A percentile compares a stretch with the other conserved stretches of the same genome.
phyloP scores from a whole-genome alignment of 2,329 filamentous ascomycete genomes.

The Fusarium sp. region DNA sequence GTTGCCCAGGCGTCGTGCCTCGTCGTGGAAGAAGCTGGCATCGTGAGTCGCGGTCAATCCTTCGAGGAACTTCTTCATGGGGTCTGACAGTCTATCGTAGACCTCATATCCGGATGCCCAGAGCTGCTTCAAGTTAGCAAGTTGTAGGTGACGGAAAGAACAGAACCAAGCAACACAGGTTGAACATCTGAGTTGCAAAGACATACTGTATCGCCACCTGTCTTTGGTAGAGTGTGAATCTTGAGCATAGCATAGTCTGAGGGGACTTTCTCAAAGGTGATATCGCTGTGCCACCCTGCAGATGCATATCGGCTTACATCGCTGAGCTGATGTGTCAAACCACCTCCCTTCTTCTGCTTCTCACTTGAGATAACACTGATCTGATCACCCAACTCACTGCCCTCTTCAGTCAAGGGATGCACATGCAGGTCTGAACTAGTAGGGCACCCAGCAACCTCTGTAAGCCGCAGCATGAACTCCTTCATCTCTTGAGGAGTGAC shows the following conservation, averaged over 20 bases:
- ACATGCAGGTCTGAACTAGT: slow-evolving; percentile 61
- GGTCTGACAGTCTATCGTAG: slow-evolving; percentile 62
- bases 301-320: slow-evolving; percentile 59
- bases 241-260: slow-evolving; percentile 70
- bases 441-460: slow-evolving; percentile 50
- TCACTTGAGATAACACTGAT: slow-evolving; percentile 65
- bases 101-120: slow-evolving; percentile 71
- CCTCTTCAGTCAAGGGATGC: slow-evolving; percentile 63
- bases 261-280: slow-evolving; percentile 67
- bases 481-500: slow-evolving; percentile 50
- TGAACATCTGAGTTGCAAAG: neutral
- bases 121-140: slow-evolving; percentile 56
- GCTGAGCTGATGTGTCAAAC: slow-evolving; percentile 60
- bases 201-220: slow-evolving; percentile 63
- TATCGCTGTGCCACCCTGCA: slow-evolving; percentile 61
- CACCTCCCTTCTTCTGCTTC: slow-evolving; percentile 63
- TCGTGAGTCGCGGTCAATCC: slow-evolving; percentile 58
- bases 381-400: slow-evolving; percentile 62
- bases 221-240: slow-evolving; percentile 63
- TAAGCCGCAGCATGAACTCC: slow-evolving; percentile 49
- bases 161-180: neutral
- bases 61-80: slow-evolving; percentile 58
- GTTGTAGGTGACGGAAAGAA: neutral
- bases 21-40: slow-evolving; percentile 60
- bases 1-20: slow-evolving; percentile 57